Percentiles rank a stretch among this genome's conserved stretches.
Conservation (phyloP, 257 asterid species). For the Solanum pimpinellifolium region DNA sequence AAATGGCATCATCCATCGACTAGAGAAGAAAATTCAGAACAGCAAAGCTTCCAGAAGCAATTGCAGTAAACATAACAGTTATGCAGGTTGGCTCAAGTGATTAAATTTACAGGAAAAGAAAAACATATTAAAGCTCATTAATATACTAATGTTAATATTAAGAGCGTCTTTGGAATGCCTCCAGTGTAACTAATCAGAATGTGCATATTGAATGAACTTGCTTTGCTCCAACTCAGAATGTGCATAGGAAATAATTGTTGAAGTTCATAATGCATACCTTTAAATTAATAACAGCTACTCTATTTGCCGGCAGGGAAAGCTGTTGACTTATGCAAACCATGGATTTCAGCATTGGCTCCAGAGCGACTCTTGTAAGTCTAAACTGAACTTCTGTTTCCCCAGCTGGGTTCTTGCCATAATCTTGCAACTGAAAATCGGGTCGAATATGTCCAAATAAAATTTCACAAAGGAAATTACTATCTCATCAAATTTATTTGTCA, state of each 20-base stretch:
- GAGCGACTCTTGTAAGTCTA: constrained; percentile 58
- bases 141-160: neutral
- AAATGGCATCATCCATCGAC: neutral
- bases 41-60: neutral
- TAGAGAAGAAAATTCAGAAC: neutral
- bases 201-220: neutral
- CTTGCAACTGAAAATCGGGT: constrained; percentile 53
- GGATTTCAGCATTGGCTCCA: constrained; percentile 81
- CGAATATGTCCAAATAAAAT: constrained; percentile 12
- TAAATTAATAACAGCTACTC: constrained; percentile 70
- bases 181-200: neutral
- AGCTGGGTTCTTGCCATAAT: constrained; percentile 51
- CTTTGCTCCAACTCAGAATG: neutral
- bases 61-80: neutral
- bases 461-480: neutral
- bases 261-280: constrained; percentile 34
- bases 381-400: constrained; percentile 71
- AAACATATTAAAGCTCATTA: neutral
- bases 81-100: neutral
- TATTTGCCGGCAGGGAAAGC: constrained; percentile 56
- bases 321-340: constrained; percentile 70
- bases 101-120: neutral
- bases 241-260: neutral
- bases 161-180: neutral
- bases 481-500: neutral